These are phyloP conservation scores for Wickerhamiella musiphila DNA, from an alignment of 805 yeast genomes.

Conservation along the genomic window DNA sequence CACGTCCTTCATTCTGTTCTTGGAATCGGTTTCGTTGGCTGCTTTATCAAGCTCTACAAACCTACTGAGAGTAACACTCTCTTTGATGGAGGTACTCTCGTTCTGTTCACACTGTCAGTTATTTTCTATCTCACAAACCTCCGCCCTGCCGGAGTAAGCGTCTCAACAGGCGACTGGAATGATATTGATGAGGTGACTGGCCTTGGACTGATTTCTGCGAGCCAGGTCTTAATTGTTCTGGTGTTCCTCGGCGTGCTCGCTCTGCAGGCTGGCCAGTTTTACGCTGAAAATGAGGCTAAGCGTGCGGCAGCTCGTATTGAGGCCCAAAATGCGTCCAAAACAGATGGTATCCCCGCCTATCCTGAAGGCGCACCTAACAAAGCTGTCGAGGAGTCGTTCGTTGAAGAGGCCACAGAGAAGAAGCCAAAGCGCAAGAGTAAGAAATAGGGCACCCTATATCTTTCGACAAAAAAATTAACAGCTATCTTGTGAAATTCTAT, in stretches of 20 bases:
- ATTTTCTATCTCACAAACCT: conserved; percentile 77
- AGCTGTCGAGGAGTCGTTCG: conserved; percentile 4
- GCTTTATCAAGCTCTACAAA: conserved; percentile 61
- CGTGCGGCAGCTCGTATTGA: no score
- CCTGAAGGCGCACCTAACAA: conserved; percentile 6
- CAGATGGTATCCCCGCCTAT: conserved; percentile 4
- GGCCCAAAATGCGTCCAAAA: conserved; percentile 10
- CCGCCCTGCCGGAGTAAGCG: conserved; percentile 58
- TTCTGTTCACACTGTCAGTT: conserved; percentile 51
- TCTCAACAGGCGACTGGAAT: conserved; percentile 71
- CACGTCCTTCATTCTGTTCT: conserved; percentile 46
- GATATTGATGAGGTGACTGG: conserved; percentile 81
- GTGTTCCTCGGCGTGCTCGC: conserved; percentile 62
- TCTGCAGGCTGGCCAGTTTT: conserved; percentile 78
- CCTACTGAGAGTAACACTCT: conserved; percentile 73
- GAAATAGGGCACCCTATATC: neutral
- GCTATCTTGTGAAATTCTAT: neutral
- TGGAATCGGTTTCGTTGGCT: conserved; percentile 52
- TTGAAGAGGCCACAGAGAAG: conserved; percentile 3
- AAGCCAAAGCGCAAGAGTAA: conserved; percentile 6
- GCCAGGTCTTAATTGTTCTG: conserved; percentile 57
- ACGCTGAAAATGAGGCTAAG: conserved; percentile 33
- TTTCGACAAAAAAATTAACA: neutral
- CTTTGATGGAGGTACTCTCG: conserved; percentile 79
- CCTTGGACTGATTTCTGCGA: conserved; percentile 79